Base-by-base conservation (phyloP, 352 stramenopile genomes). In the Phytopythium aichiense region DNA sequence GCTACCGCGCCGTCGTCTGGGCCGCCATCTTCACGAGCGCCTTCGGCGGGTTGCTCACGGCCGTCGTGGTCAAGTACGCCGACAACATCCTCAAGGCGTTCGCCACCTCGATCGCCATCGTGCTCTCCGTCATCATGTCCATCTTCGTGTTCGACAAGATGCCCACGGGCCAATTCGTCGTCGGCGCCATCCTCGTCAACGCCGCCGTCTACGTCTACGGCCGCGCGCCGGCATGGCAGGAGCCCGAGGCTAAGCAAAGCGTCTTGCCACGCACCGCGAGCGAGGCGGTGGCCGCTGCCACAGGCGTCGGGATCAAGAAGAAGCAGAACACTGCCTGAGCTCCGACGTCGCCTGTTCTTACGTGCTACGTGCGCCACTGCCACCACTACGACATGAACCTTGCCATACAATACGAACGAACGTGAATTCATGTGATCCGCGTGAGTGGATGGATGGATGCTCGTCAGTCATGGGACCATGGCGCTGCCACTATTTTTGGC, bases 1-100 rank as follows among this genome's bases (percentile, higher is more conserved):
- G 86, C 63, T 95, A 95, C 56, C 81, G 85, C 7, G 76, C 81
- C 0, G 81, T 92, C 12, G 83, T 91, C 7, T 95, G 83, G 79
- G 78, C 74, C 22, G 83, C 84, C 20, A 91, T 95, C 35, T 57
- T 55, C 30, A 66, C 88, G 46, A 87, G 79, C 38, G 86, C 84
- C 12, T 84, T 92, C 42, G 86, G 86, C 35, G 86, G 86, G 0
- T 62, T 95, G 53, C 76, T 95, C 48, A 93, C 84, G 7, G 86
- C 86, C 16, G 81, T 92, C 7, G 86, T 95, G 23, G 84, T 95
- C 61, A 92, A 92, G 61, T 95, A 93, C 59, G 84, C 86, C 22
- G 86, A 95, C 69, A 95, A 95, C 61, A 90, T 95, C 60, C 66
- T 95, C 65, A 95, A 95, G 71, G 85, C 79, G 18, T 95, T 95